Evolutionary conservation across 2,329 filamentous ascomycete genomes (phyloP).

Genomic region (Stenocarpella maydis): DNA sequence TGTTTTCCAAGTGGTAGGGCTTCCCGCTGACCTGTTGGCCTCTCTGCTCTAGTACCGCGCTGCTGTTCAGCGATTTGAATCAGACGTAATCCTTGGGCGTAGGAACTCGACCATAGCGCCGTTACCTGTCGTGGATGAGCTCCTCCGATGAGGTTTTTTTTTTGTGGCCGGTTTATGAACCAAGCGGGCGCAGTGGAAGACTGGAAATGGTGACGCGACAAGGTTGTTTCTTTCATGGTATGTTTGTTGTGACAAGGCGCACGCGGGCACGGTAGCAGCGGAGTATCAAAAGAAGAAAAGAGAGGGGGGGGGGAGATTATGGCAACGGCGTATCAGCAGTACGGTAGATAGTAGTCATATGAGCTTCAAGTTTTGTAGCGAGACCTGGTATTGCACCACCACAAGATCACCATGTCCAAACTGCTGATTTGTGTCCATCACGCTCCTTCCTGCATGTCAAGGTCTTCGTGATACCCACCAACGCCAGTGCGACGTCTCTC

Average conservation of each 20-base stretch:
- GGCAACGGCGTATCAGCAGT: not conserved
- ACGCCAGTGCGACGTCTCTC: not conserved
- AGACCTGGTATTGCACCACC: not conserved
- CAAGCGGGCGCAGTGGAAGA: not conserved
- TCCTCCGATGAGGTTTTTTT: slow-evolving; percentile 29
- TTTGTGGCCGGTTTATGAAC: not conserved
- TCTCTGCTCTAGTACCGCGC: slow-evolving; percentile 43
- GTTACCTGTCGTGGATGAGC: slow-evolving; percentile 28
- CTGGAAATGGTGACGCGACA: not conserved
- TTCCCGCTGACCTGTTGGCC: slow-evolving; percentile 38
- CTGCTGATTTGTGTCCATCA: not conserved
- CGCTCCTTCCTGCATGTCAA: not conserved
- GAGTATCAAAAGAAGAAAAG: slow-evolving; percentile 4
- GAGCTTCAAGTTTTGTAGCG: not conserved
- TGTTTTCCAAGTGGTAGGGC: not conserved
- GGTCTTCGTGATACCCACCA: not conserved
- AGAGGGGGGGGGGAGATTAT: no score
- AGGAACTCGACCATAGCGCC: slow-evolving; percentile 20
- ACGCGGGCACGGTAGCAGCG: not conserved
- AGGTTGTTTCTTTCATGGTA: not conserved
- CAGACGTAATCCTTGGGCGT: not conserved
- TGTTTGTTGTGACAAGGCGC: not conserved
- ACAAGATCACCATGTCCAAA: not conserved
- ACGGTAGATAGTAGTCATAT: not conserved
- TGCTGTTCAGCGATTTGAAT: slow-evolving; percentile 40